Evolutionary conservation across 176 grass and related monocot species (phyloP).

Genomic region (Triticum turgidum): DNA sequence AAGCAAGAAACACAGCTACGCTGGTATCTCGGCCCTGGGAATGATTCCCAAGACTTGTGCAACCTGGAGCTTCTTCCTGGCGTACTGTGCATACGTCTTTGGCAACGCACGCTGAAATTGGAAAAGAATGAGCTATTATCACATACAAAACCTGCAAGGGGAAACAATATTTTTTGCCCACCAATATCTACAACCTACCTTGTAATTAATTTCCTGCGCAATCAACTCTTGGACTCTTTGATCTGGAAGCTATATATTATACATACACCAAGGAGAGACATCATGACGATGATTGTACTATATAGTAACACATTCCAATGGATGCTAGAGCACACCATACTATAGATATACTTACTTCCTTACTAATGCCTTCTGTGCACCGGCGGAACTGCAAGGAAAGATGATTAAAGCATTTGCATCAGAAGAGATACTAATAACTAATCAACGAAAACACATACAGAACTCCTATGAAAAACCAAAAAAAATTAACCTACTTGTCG

Average conservation of each 20-base stretch:
- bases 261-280: neutral
- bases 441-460: neutral
- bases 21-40: neutral
- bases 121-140: neutral
- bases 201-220: neutral
- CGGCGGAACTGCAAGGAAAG: neutral
- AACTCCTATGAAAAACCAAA: neutral
- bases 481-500: neutral
- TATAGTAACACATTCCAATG: neutral
- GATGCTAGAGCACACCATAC: neutral
- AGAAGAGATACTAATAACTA: neutral
- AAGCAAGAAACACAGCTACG: too few relatives aligned
- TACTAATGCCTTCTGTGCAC: neutral
- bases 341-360: neutral
- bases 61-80: neutral
- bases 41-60: neutral
- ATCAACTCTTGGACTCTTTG: too few relatives aligned
- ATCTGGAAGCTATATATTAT: neutral
- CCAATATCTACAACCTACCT: neutral
- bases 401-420: neutral
- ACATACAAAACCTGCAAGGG: too few relatives aligned
- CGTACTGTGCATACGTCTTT: neutral
- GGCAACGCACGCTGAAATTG: neutral
- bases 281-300: neutral
- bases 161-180: too few relatives aligned